Evolutionary conservation across 176 grass and related monocot species (phyloP), one percentile per base, ranked within the genome.

Genomic region (Aegilops longissima): DNA sequence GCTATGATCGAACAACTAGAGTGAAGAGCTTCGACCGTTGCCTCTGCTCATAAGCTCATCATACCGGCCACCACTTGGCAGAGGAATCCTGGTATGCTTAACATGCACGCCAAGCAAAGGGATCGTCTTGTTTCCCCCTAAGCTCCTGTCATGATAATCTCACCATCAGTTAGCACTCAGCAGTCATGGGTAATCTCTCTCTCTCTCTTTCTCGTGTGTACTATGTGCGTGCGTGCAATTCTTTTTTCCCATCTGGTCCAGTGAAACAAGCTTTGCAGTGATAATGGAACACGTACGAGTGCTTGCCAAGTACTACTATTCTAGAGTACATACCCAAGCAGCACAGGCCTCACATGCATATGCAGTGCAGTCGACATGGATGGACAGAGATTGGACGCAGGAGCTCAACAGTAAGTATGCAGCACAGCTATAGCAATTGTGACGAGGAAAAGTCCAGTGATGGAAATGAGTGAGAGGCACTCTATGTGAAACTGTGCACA

Each of bases 41-140:
- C 47, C 47, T 51, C 47, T 17, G 47, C 47, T 51, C 14, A 51
- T 51, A 51, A 51, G 47, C 14, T 51, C 47, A 51, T 51, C 82
- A 77, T 86, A 74, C 14, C 51, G 47, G 52, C 20, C 76, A 61
- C 40, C 82, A 23, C 59, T 25, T n/a, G 77, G 61, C 20, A 61
- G 79, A 82, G 45, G 80, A 70, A 83, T 83, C 73, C 79, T 8
- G 11, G 2, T 18, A 9, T 30, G 36, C 87, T 73, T 89, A 47
- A 54, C 88, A 76, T 80, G 79, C 52, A 86, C 84, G 88, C 8
- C 84, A 90, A 82, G 83, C 83, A 82, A 90, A 77, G 47, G 38
- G 21, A 5, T 30, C 12, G 39, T 73, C 20, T 21, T 47, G 44
- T 40, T 78, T 54, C 1, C 42, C 24, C 25, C 24, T 31, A 67